Percentiles rank a stretch among this genome's conserved stretches.
phyloP scores from a whole-genome alignment of 2,329 filamentous ascomycete genomes.

The Hymenoscyphus fructigenus region DNA sequence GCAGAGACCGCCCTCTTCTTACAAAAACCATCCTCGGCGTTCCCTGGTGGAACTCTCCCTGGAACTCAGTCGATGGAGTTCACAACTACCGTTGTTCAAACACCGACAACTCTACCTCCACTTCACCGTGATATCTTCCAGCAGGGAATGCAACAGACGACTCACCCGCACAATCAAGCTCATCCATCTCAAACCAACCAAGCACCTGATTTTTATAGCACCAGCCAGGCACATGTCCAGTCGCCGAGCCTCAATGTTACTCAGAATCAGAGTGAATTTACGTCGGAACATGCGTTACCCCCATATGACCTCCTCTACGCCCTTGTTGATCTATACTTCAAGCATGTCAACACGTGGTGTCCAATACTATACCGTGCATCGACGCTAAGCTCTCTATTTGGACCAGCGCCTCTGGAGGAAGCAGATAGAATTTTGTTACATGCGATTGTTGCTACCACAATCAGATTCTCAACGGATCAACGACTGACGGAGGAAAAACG shows the following conservation, averaged over 20 bases:
- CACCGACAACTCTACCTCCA: conserved; percentile 36
- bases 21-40: conserved; percentile 52
- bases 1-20: conserved; percentile 61
- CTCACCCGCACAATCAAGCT: conserved; percentile 24
- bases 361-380: conserved; percentile 85
- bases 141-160: conserved; percentile 43
- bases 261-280: conserved; percentile 45
- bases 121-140: conserved; percentile 50
- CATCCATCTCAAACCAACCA: conserved; percentile 24
- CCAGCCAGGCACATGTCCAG: conserved; percentile 46
- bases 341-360: conserved; percentile 80
- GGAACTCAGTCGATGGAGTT: conserved; percentile 52
- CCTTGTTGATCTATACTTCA: conserved; percentile 74
- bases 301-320: conserved; percentile 73
- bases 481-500: conserved; percentile 72
- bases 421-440: conserved; percentile 80
- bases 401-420: conserved; percentile 72
- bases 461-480: conserved; percentile 78
- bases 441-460: conserved; percentile 83
- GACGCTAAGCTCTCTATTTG: conserved; percentile 80
- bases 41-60: conserved; percentile 40
- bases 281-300: conserved; percentile 65
- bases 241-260: conserved; percentile 58
- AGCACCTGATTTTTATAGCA: conserved; percentile 37
- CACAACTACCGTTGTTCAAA: conserved; percentile 43